Evolutionary conservation across 2,329 filamentous ascomycete species (phyloP).

Genomic region (Reticulascus tulasneorum): DNA sequence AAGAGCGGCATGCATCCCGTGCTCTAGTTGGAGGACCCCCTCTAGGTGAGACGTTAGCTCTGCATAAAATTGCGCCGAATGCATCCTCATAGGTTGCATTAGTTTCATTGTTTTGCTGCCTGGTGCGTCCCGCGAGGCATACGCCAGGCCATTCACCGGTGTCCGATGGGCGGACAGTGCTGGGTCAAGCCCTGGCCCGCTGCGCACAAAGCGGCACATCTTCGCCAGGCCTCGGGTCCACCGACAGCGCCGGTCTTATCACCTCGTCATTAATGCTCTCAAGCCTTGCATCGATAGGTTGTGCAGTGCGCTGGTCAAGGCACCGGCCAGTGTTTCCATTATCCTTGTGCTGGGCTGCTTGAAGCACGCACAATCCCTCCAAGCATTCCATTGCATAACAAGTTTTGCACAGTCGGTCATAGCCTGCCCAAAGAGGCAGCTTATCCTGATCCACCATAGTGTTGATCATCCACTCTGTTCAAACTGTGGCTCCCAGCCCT

Average conservation of each 20-base stretch:
- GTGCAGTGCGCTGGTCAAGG: too few relatives aligned
- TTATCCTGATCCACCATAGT: constrained; percentile 10
- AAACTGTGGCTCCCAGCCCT: constrained; percentile 4
- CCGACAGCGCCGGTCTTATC: constrained; percentile 7
- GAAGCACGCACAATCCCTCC: constrained; percentile 11
- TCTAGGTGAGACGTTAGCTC: constrained; percentile 13
- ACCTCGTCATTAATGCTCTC: constrained; percentile 7
- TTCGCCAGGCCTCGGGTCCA: constrained; percentile 9
- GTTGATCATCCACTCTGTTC: constrained; percentile 7
- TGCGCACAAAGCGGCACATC: constrained; percentile 13
- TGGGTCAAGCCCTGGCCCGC: constrained; percentile 11
- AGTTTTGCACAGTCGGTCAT: constrained; percentile 6
- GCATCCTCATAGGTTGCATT: constrained; percentile 7
- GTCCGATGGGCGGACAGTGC: constrained; percentile 3
- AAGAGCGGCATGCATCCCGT: too few relatives aligned
- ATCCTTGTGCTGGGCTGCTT: too few relatives aligned
- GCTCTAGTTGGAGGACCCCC: constrained; percentile 2
- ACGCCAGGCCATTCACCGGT: too few relatives aligned
- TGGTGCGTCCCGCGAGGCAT: too few relatives aligned
- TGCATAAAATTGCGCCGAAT: constrained; percentile 11
- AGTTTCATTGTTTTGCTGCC: constrained; percentile 7
- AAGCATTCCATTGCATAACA: constrained; percentile 14
- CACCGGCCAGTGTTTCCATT: too few relatives aligned
- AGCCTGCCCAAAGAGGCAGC: constrained; percentile 12
- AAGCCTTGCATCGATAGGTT: too few relatives aligned